Conservation (phyloP, 2,329 filamentous ascomycete species). For the Thelonectria discophora region DNA sequence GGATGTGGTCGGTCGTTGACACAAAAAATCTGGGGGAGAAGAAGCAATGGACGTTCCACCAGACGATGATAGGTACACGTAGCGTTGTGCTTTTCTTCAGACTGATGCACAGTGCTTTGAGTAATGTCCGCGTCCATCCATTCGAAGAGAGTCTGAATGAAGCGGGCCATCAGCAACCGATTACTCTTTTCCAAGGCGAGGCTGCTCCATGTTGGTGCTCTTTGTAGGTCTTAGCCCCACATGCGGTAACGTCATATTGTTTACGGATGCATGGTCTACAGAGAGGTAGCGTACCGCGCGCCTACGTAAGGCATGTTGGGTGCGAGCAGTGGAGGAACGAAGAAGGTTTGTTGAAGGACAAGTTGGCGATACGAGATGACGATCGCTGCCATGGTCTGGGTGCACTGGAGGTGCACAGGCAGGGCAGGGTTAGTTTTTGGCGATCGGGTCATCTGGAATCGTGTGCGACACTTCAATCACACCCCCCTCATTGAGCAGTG, state of each 20-base stretch:
- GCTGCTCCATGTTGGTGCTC: too few species aligned
- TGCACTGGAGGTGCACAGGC: too few species aligned
- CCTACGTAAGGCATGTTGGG: background rate
- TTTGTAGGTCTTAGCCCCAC: too few species aligned
- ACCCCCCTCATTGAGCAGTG: background rate
- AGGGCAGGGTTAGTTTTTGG: background rate
- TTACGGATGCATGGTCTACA: too few species aligned
- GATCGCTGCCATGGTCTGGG: background rate
- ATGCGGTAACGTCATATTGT: too few species aligned
- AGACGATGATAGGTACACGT: background rate
- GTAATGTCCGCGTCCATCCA: too few species aligned
- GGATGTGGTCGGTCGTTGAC: background rate
- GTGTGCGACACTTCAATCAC: background rate
- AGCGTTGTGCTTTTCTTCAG: background rate
- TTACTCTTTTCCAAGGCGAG: too few species aligned
- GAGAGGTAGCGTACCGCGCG: too few species aligned
- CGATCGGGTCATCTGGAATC: constrained; percentile 17
- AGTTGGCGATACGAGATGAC: constrained; percentile 10
- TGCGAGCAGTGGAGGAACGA: background rate
- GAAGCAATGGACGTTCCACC: background rate
- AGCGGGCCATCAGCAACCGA: too few species aligned
- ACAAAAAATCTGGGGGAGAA: too few species aligned
- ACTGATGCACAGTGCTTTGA: too few species aligned
- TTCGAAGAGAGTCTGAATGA: too few species aligned
- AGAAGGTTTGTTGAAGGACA: background rate